Conservation (phyloP, 2,329 filamentous ascomycete species). For the Epichloe festucae region DNA sequence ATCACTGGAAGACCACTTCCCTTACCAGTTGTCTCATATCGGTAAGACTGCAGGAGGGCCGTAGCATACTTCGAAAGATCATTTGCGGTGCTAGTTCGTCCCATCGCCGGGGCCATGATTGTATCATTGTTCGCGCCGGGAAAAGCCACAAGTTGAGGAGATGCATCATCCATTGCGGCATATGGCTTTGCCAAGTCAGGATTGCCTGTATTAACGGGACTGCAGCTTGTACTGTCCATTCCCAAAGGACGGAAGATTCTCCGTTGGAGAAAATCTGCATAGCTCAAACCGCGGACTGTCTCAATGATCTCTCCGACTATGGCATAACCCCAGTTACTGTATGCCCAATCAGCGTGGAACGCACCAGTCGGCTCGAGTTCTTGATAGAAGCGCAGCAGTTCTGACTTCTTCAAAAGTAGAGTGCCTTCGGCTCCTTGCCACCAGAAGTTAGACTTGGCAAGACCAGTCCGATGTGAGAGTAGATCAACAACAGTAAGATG, state of each 20-base stretch:
- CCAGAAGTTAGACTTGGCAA: neutral
- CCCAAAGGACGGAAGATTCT: neutral
- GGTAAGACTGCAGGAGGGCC: neutral
- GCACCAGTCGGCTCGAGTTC: neutral
- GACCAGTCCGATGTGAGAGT: neutral
- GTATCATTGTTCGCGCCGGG: neutral
- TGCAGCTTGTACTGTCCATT: neutral
- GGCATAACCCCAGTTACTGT: constrained; percentile 1
- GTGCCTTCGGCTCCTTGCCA: neutral
- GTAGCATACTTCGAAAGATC: neutral
- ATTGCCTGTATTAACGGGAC: neutral
- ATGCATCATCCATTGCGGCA: neutral
- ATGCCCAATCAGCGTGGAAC: neutral
- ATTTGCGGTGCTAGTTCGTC: neutral
- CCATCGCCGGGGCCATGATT: neutral
- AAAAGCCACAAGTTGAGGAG: neutral
- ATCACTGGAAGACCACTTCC: neutral
- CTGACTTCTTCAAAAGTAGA: neutral
- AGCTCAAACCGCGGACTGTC: neutral
- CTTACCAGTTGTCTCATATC: neutral
- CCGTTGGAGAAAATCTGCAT: neutral
- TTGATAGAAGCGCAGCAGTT: neutral
- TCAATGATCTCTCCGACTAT: neutral
- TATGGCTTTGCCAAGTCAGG: neutral
- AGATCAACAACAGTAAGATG: neutral